Conservation (phyloP, 2,329 filamentous ascomycete species). For the Claviceps maximensis region DNA sequence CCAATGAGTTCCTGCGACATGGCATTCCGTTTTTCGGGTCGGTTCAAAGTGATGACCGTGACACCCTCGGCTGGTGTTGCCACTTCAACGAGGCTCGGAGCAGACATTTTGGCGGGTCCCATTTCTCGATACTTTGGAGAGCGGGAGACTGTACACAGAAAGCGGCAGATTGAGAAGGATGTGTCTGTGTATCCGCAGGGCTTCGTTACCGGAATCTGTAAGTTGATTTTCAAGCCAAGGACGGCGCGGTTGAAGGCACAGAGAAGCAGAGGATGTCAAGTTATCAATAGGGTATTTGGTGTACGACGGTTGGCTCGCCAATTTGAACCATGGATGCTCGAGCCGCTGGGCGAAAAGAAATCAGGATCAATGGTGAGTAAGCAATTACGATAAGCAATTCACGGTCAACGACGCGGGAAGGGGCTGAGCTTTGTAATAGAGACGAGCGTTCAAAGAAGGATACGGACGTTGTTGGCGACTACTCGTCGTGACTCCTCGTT, state of each 20-base stretch:
- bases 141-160: background rate
- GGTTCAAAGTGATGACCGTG: constrained; percentile 36
- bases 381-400: background rate
- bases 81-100: constrained; percentile 9
- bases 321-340: background rate
- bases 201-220: background rate
- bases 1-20: constrained; percentile 38
- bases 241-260: background rate
- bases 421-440: background rate
- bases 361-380: background rate
- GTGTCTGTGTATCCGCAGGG: too few species aligned
- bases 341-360: background rate
- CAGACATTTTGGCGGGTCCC: constrained; percentile 6
- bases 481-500: background rate
- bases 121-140: background rate
- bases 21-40: constrained; percentile 45
- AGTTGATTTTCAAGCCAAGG: background rate
- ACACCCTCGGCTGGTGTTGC: constrained; percentile 20
- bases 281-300: background rate
- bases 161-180: background rate
- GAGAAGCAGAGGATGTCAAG: background rate
- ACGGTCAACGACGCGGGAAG: background rate
- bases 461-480: too few species aligned
- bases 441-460: background rate
- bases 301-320: background rate